Evolutionary conservation across 768 basidiomycete species (phyloP).

Genomic region (Rubroboletus pulcherrimus): DNA sequence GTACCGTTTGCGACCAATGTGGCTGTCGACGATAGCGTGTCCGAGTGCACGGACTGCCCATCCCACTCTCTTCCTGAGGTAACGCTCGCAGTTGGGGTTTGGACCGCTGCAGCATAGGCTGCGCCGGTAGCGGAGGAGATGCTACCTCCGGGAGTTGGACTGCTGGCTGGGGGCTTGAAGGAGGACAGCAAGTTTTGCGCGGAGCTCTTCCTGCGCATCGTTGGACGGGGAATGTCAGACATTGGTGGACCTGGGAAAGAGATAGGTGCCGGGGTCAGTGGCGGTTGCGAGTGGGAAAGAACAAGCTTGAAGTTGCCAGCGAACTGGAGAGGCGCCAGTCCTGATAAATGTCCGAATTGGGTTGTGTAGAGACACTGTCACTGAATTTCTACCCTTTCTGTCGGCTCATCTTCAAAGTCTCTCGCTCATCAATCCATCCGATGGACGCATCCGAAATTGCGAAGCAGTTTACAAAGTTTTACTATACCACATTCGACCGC

Average conservation of each 20-base stretch:
- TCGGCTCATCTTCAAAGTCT: constrained; percentile 1
- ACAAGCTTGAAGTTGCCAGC: not conserved
- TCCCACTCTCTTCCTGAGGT: constrained; percentile 63
- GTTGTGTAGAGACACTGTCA: not conserved
- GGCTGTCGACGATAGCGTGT: constrained; percentile 39
- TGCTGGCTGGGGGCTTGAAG: constrained; percentile 46
- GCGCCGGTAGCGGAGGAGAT: constrained; percentile 36
- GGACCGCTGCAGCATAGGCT: constrained; percentile 35
- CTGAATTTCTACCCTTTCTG: constrained; percentile 1
- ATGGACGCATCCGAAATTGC: constrained; percentile 74
- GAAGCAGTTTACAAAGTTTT: constrained; percentile 74
- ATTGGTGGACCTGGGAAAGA: constrained; percentile 26
- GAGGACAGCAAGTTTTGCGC: constrained; percentile 79
- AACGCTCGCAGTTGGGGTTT: constrained; percentile 37
- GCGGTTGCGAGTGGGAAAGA: constrained; percentile 7
- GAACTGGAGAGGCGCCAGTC: not conserved
- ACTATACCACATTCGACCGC: constrained; percentile 76
- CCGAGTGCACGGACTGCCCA: constrained; percentile 59
- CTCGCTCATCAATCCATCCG: constrained; percentile 40
- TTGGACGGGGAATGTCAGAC: constrained; percentile 42
- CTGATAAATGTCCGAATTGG: constrained; percentile 18
- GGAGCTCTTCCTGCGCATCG: constrained; percentile 81
- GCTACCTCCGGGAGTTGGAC: constrained; percentile 29
- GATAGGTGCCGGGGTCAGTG: not conserved
- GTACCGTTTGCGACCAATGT: constrained; percentile 35